These are phyloP conservation scores for Penicillium atrosanguineum DNA, from an alignment of 495 filamentous ascomycete genomes.

Conservation along the genomic window DNA sequence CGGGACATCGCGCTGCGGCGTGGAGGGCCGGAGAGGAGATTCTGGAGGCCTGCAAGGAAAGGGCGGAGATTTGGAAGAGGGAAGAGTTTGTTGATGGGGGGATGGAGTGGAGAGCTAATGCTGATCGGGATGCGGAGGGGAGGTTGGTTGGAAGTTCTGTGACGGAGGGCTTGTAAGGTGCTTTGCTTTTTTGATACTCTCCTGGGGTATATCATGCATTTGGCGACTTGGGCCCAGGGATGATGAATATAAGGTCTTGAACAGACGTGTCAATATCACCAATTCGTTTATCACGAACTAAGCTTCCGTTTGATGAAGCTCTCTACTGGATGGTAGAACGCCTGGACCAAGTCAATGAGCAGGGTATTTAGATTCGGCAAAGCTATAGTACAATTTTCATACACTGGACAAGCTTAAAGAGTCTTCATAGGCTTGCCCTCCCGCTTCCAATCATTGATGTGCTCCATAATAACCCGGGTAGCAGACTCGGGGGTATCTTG, in stretches of 20 bases:
- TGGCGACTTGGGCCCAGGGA: neutral
- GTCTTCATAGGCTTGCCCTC: slow-evolving; percentile 45
- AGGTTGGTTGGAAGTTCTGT: slow-evolving; percentile 12
- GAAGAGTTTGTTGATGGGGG: slow-evolving; percentile 86
- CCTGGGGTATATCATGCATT: neutral
- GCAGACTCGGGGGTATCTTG: slow-evolving; percentile 88
- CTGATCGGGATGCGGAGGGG: slow-evolving; percentile 63
- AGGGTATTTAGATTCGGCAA: slow-evolving; percentile 29
- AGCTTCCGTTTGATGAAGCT: too few relatives aligned
- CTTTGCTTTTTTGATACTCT: neutral
- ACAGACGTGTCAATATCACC: too few relatives aligned
- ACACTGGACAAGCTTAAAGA: slow-evolving; percentile 24
- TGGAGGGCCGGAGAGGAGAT: slow-evolving; percentile 90
- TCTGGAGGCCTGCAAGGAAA: slow-evolving; percentile 80
- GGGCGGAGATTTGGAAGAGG: slow-evolving; percentile 91
- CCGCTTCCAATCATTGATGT: slow-evolving; percentile 87
- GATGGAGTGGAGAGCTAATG: slow-evolving; percentile 86
- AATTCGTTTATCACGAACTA: too few relatives aligned
- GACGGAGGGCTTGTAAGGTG: neutral
- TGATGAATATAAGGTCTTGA: too few relatives aligned
- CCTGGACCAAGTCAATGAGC: slow-evolving; percentile 16
- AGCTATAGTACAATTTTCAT: slow-evolving; percentile 32
- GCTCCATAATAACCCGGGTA: slow-evolving; percentile 77
- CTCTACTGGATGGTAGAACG: neutral
- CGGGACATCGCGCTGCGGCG: slow-evolving; percentile 81